Base-by-base conservation (phyloP, 345 rosid genomes). In the Gossypium rotundifolium region DNA sequence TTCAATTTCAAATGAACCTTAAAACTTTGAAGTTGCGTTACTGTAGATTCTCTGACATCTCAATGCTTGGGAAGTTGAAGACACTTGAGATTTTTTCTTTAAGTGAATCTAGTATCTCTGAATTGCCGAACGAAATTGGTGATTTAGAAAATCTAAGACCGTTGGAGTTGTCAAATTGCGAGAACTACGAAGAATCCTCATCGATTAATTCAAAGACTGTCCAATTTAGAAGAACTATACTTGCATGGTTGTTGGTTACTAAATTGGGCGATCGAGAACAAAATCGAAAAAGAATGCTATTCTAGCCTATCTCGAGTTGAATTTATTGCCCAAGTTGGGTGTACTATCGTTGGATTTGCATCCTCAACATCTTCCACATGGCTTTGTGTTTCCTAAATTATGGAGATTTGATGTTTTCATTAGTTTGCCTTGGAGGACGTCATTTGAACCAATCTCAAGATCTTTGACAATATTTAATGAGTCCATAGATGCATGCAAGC, bases 341-440 rank as follows among this genome's bases (percentile, higher is more conserved):
- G 62, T 4, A 11, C 2, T 58, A 58, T 58, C 33, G 10, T 58
- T 58, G 4, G 7, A 58, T 12, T 1, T 22, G 40, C 0, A 4
- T 33, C 7, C 40, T 33, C 40, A 33, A 33, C 0, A 33, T 33
- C 40, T 33, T 1, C 7, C 40, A 33, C 1, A 33, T 33, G 40
- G 40, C 40, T 4, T 33, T 33, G 40, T 33, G 40, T 33, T 33
- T 33, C 40, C 40, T 33, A 33, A 33, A 4, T 57, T 57, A 22
- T 25, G 10, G 22, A 9, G 14, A 7, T 57, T 20, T 57, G 4
- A 57, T 57, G 27, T 57, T 46, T 11, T 0, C 14, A 46, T 46
- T 45, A 2, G 49, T 2, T 2, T 11, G 1, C 0, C 0, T 4
- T 33, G 7, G 40, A 4, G 7, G 40, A 4, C 0, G 38, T 1